These are phyloP conservation scores for Metschnikowia kunwiensis DNA, from an alignment of 805 yeast species.

Conservation along the genomic window DNA sequence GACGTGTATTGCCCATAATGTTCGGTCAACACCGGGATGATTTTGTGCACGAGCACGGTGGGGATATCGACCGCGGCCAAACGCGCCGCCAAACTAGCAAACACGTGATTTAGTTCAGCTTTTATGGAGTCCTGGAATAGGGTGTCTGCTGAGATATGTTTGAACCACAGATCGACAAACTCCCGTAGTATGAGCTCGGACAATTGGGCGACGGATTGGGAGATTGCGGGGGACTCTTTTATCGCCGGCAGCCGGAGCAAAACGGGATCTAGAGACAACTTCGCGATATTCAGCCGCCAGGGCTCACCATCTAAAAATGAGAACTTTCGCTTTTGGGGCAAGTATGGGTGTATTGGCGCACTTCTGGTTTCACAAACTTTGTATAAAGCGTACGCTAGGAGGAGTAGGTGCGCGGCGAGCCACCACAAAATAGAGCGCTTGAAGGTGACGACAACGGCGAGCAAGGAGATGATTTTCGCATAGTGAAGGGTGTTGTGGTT, in stretches of 20 bases:
- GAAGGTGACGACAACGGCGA: neutral
- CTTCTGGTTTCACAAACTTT: neutral
- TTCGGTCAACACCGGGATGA: conserved; percentile 63
- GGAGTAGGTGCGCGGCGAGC: conserved; percentile 1
- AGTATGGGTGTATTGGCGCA: neutral
- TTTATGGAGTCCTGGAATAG: conserved; percentile 40
- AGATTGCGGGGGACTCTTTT: conserved; percentile 30
- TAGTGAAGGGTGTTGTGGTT: neutral
- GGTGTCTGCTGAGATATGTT: conserved; percentile 35
- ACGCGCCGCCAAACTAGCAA: conserved; percentile 42
- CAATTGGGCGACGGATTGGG: conserved; percentile 52
- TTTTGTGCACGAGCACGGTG: conserved; percentile 50
- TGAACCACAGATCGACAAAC: conserved; percentile 58
- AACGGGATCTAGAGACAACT: neutral
- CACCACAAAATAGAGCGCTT: conserved; percentile 3
- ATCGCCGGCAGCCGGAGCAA: conserved; percentile 1
- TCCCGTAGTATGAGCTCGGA: conserved; percentile 47
- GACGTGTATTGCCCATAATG: conserved; percentile 54
- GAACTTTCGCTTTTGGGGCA: conserved; percentile 2
- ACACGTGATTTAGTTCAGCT: conserved; percentile 40
- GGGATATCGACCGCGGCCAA: conserved; percentile 50
- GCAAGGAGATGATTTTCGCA: neutral
- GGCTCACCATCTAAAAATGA: neutral
- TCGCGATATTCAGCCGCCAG: conserved; percentile 1
- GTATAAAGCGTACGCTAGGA: conserved; percentile 1